phyloP scores from a whole-genome alignment of 225 moss, liverwort and hornwort species.

The Marchantia polymorpha region DNA sequence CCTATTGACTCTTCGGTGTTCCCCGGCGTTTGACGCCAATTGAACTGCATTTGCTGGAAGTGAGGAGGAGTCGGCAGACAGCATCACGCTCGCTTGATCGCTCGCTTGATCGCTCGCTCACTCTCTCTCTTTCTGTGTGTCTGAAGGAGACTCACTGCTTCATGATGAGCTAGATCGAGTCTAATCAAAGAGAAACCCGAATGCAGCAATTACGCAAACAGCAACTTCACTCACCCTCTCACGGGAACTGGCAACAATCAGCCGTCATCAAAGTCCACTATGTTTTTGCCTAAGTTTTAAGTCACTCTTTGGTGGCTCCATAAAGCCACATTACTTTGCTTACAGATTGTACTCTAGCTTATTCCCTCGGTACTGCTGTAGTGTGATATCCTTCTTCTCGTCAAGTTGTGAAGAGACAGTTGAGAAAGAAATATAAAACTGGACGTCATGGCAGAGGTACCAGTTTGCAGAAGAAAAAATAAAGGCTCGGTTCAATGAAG shows the following conservation, averaged over 20 bases:
- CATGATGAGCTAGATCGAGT: not conserved
- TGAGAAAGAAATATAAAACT: not conserved
- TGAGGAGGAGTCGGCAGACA: not conserved
- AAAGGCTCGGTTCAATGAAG: not conserved
- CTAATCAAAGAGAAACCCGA: not conserved
- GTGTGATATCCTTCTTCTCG: not conserved
- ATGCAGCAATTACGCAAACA: not conserved
- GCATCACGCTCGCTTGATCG: not conserved
- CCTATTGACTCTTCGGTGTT: too few species aligned
- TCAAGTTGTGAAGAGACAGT: not conserved
- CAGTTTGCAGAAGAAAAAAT: not conserved
- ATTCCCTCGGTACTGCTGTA: not conserved
- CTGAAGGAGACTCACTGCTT: too few species aligned
- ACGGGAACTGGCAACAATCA: not conserved
- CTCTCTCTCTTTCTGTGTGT: too few species aligned
- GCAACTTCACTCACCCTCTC: not conserved
- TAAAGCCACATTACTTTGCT: not conserved
- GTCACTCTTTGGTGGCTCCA: not conserved
- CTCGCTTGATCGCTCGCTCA: not conserved
- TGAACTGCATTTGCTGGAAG: not conserved
- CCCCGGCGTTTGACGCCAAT: too few species aligned
- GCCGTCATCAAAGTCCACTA: not conserved
- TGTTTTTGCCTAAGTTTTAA: not conserved
- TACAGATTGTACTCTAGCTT: not conserved
- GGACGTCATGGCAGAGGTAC: not conserved